Base-by-base conservation (phyloP, 306 rosid genomes). In the Prunus mume region DNA sequence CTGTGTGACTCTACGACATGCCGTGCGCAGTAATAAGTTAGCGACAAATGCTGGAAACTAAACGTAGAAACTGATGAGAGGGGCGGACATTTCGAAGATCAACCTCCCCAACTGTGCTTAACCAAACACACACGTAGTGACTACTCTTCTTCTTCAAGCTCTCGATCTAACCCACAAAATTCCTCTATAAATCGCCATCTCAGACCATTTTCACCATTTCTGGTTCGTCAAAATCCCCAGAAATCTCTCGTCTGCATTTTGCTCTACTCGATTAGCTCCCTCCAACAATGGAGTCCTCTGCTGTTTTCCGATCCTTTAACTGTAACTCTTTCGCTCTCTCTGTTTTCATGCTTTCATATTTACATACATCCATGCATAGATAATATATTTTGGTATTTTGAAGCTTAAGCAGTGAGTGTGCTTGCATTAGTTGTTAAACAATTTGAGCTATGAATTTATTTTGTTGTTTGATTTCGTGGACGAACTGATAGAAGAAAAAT, bases 61-160 rank as follows among this genome's bases (percentile, higher is more conserved):
- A 70, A 81, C 93, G 96, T 88, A 88, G 86, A 85, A 90, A 85
- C 71, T 75, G 41, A 79, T 72, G 87, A 75, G 83, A 41, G 63
- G 24, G 90, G 90, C 97, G 98, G 94, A 87, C 60, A 88, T 85
- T 71, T 73, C 96, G 77, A 88, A 81, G 96, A 74, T 46, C 20
- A 14, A 8, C 51, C 43, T 22, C 72, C 65, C 86, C 70, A 80
- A 72, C 84, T 73, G 72, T 71, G 71, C 79, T 20, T 66, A 72
- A 56, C 77, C 76, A 80, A 76, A 58, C 55, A 66, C 72, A 47
- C 60, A 61, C 54, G 2, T 27, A 57, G 22, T 60, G 27, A 2
- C 34, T 19, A 8, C 12, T 4, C 27, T 24, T 54, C 66, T 55
- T 34, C 63, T 68, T 68, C 45, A 52, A 67, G 58, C 17, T 50